Percentiles rank a stretch among this genome's conserved stretches.
These are phyloP conservation scores for Neoscytalidium dimidiatum DNA, from an alignment of 2,329 filamentous ascomycete genomes.

Conservation along the genomic window DNA sequence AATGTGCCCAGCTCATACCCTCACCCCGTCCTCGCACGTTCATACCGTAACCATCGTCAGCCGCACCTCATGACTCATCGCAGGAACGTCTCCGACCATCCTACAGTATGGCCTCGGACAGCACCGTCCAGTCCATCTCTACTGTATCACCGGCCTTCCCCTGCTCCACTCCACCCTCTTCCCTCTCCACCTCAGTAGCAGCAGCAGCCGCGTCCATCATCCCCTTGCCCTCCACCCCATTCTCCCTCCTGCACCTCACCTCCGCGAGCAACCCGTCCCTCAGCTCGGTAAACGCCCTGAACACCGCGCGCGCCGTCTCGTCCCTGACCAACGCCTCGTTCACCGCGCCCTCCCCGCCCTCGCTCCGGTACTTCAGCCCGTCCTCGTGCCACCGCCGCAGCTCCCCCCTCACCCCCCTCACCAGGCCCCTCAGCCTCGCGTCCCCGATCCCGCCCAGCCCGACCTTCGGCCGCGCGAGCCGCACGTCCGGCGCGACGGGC, in stretches of 20 bases:
- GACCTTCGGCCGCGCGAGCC: neutral
- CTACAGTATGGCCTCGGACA: neutral
- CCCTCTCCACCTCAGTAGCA: neutral
- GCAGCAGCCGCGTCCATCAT: neutral
- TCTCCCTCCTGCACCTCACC: neutral
- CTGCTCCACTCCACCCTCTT: neutral
- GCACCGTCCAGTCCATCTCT: neutral
- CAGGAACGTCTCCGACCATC: neutral
- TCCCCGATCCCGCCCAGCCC: neutral
- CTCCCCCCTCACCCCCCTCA: conserved; percentile 6
- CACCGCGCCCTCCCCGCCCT: neutral
- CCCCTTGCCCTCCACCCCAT: neutral
- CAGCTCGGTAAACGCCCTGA: conserved; percentile 16
- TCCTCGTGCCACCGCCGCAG: conserved; percentile 18
- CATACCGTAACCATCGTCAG: neutral
- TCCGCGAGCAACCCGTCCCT: conserved; percentile 16
- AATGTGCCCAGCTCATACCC: neutral
- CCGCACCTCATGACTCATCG: neutral
- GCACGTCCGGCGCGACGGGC: neutral
- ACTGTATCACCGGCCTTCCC: neutral
- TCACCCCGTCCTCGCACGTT: neutral
- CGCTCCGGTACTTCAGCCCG: neutral
- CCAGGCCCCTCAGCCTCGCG: neutral
- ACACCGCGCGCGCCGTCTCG: conserved; percentile 10
- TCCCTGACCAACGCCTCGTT: conserved; percentile 3